These are phyloP conservation scores for Laguncularia racemosa DNA, from an alignment of 345 rosid genomes.

Conservation along the genomic window DNA sequence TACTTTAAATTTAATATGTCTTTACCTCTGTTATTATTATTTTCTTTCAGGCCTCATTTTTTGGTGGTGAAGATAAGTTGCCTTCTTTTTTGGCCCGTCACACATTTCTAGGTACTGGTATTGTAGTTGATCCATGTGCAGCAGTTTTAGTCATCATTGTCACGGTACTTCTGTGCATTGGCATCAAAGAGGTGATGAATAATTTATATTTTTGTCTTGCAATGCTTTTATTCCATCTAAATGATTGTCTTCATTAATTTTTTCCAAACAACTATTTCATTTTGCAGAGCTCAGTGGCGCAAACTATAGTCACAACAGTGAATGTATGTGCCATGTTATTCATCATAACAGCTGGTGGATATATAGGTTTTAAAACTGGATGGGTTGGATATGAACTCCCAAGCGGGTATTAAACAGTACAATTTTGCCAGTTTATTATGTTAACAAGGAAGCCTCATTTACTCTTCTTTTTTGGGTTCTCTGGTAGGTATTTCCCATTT, in stretches of 20 bases:
- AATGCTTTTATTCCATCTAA: neutral
- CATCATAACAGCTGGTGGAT: slow-evolving; percentile 76
- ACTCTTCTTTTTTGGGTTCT: slow-evolving; percentile 1
- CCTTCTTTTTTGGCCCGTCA: slow-evolving; percentile 77
- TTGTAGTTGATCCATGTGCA: slow-evolving; percentile 93
- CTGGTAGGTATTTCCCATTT: slow-evolving; percentile 68
- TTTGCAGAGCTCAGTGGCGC: slow-evolving; percentile 79
- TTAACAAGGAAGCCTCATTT: neutral
- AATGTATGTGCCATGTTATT: slow-evolving; percentile 80
- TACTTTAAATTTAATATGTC: neutral
- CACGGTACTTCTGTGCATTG: slow-evolving; percentile 84
- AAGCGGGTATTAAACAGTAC: slow-evolving; percentile 54
- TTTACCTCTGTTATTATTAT: neutral
- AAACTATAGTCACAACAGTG: slow-evolving; percentile 65
- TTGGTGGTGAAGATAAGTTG: slow-evolving; percentile 77
- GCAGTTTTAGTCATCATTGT: slow-evolving; percentile 67
- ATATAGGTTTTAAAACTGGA: slow-evolving; percentile 84
- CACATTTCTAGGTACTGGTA: slow-evolving; percentile 66
- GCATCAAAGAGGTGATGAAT: slow-evolving; percentile 83
- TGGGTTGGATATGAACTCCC: slow-evolving; percentile 93
- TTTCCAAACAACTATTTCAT: neutral
- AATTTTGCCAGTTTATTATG: neutral
- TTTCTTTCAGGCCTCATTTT: slow-evolving; percentile 60
- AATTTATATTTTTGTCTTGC: neutral
- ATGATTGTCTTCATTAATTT: neutral